Evolutionary conservation across 2,329 filamentous ascomycete genomes (phyloP).

Genomic region (Exophiala aquamarina): DNA sequence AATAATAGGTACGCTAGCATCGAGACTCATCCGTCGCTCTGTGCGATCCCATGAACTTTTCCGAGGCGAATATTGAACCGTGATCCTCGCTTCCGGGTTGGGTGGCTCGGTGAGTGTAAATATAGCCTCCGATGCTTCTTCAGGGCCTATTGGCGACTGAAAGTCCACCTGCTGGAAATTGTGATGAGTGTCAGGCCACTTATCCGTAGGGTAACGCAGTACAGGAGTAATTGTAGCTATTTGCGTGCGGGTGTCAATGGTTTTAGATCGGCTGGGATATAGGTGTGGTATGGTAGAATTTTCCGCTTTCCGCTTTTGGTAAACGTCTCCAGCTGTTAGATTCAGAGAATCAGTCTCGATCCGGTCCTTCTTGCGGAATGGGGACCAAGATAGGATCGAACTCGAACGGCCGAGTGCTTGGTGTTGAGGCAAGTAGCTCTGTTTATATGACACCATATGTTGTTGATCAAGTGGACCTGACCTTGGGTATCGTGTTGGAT

Average conservation of each 20-base stretch:
- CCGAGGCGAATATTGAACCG: not conserved
- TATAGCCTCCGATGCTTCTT: not conserved
- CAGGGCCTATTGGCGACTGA: too few species aligned
- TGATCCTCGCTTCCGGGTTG: not conserved
- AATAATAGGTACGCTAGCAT: constrained; percentile 59
- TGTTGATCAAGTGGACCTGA: too few species aligned
- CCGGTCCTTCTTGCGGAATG: not conserved
- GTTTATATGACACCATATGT: too few species aligned
- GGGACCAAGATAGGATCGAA: constrained; percentile 5
- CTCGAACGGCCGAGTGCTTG: constrained; percentile 1
- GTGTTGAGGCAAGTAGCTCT: not conserved
- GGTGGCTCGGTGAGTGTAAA: not conserved
- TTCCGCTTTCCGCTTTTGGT: not conserved
- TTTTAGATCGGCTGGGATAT: not conserved
- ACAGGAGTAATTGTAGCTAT: not conserved
- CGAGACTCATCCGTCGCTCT: constrained; percentile 65
- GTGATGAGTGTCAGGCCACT: too few species aligned
- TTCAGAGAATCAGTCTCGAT: not conserved
- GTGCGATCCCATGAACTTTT: not conserved
- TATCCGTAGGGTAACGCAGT: not conserved
- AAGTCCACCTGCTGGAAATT: too few species aligned
- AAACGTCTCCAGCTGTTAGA: constrained; percentile 6
- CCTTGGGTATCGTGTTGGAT: too few species aligned
- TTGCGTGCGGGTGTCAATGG: not conserved
- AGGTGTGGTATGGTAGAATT: not conserved